Evolutionary conservation across 441 rosid genomes (phyloP).

Genomic region (Aleurites moluccanus): DNA sequence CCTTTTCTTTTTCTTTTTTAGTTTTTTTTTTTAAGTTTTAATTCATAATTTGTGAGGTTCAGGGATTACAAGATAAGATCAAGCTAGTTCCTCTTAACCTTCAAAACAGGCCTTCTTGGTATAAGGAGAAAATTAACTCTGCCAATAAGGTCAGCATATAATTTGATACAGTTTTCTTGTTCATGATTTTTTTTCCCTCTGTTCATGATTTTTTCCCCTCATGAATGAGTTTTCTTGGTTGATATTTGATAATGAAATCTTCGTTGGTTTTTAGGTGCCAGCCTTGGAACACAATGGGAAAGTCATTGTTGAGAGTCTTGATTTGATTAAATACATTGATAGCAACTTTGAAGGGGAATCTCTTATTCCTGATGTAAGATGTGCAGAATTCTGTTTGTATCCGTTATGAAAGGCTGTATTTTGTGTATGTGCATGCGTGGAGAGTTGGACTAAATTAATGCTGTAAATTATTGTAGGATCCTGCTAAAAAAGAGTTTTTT

Average conservation of each 20-base stretch:
- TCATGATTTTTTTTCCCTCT: not conserved
- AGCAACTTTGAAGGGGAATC: slow-evolving; percentile 79
- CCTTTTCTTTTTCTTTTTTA: not conserved
- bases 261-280: slow-evolving; percentile 59
- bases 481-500: slow-evolving; percentile 53
- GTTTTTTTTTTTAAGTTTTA: not conserved
- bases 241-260: not conserved
- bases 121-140: slow-evolving; percentile 50
- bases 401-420: not conserved
- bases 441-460: slow-evolving; percentile 11
- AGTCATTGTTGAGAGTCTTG: slow-evolving; percentile 79
- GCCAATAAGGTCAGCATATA: slow-evolving; percentile 38
- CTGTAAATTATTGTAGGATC: slow-evolving; percentile 52
- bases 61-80: slow-evolving; percentile 56
- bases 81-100: slow-evolving; percentile 43
- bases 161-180: not conserved
- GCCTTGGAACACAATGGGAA: slow-evolving; percentile 85
- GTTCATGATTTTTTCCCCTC: not conserved
- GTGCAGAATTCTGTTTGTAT: not conserved
- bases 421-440: not conserved
- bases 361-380: slow-evolving; percentile 58
- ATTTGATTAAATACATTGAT: slow-evolving; percentile 71
- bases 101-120: slow-evolving; percentile 56
- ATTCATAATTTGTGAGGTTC: slow-evolving; percentile 2
- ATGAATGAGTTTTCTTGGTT: not conserved